phyloP scores from a whole-genome alignment of 1,284 basidiomycete genomes.

The Moesziomyces sp. region DNA sequence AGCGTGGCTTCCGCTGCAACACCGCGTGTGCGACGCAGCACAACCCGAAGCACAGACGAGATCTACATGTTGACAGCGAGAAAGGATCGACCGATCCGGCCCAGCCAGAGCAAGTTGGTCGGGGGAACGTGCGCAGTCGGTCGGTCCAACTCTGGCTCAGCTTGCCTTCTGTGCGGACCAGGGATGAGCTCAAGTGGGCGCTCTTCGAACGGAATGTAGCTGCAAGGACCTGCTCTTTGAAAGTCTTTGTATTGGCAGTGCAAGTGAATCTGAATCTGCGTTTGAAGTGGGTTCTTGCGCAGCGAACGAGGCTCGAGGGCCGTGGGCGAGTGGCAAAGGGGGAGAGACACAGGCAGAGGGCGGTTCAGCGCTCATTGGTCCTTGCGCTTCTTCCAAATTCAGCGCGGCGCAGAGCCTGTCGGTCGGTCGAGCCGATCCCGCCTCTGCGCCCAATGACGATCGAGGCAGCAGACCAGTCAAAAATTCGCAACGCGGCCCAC shows the following conservation, averaged over 20 bases:
- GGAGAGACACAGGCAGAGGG: background rate
- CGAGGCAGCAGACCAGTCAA: conserved; percentile 28
- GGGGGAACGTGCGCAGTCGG: background rate
- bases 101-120: background rate
- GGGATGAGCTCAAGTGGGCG: no score
- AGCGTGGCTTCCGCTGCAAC: no score
- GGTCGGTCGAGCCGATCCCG: conserved; percentile 2
- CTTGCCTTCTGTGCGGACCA: no score
- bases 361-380: background rate
- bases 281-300: no score
- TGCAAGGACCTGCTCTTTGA: no score
- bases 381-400: conserved; percentile 28
- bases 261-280: no score
- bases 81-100: background rate
- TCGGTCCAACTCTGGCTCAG: no score
- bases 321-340: background rate
- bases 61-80: no score
- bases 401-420: background rate
- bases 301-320: no score
- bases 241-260: no score
- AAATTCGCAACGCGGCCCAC: conserved; percentile 28
- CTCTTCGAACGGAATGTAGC: no score
- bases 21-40: background rate
- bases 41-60: background rate
- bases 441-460: conserved; percentile 11